Evolutionary conservation across 371 early-diverging fungal species (phyloP), one percentile per base, ranked within the genome.

Genomic region (Lichtheimia hyalospora): DNA sequence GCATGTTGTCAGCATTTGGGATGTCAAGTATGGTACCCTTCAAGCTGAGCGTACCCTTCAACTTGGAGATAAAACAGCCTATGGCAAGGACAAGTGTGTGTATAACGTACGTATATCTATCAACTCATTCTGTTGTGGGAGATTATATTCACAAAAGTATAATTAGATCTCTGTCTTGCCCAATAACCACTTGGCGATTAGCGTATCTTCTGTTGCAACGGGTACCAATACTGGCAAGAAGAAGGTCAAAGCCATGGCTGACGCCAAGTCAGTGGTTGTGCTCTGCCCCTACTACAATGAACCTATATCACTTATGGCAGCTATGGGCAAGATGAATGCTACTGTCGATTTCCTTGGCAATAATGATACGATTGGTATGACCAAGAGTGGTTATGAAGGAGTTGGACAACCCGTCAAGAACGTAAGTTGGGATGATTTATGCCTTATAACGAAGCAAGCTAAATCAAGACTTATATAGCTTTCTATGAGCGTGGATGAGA

Each of bases 1-100:
- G 40, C 84, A 84, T 54, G 76, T 84, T 2, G 58, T 90, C 24
- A 86, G 87, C 15, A 79, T 90, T 20, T 90, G 91, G 91, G 91
- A 90, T 61, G 75, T 79, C 48, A 73, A 76, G 46, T 90, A 87
- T 51, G 89, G 89, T 52, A 88, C 91, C 0, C 71, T 88, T 3
- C 91, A 89, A 61, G 77, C 86, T 13, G 73, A 77, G 21, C 78
- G 72, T 44, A 66, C 54, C 24, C 52, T 76, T 48, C 58, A 73
- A 20, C 56, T 53, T 58, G 49, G 69, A 62, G 51, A 67, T 64
- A 58, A 60, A 56, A 50, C 49, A 42, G 41, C 34, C 24, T 60
- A 59, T 16, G 61, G 56, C 42, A 64, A 68, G 21, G 57, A 64
- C 16, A 61, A 64, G 2, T 73, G 69, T 49, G 57, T 69, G 5